Base-by-base conservation (phyloP, 805 yeast species). In the Metschnikowia orientalis region DNA sequence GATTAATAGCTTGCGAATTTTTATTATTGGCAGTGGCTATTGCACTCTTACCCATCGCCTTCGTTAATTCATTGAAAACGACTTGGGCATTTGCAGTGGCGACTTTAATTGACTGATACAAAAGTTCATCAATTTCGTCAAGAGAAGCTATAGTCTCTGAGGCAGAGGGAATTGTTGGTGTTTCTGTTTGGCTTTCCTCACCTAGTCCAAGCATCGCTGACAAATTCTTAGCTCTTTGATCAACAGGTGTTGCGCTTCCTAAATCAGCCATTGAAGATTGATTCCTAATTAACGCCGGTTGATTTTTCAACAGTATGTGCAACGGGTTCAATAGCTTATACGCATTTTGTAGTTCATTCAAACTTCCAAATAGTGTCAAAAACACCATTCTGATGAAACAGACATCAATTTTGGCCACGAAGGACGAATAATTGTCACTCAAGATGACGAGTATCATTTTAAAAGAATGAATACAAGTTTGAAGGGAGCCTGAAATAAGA, bases 11-110 rank as follows among this genome's bases (percentile, higher is more conserved):
- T 33, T 17, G 46, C 10, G 46, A 42, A n/a, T 32, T 32, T 14
- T 47, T 47, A n/a, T 45, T 26, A 12, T 44, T 50, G 4, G 67
- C 67, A 20, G 71, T 50, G 6, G 68, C 77, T 13, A 75, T 59
- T 0, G 88, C 86, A 45, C 78, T 75, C 44, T 75, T 75, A 10
- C 79, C 68, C 28, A 82, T 77, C 0, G 84, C 85, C 37, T 71
- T 65, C 18, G 80, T 83, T 33, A 87, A 59, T 47, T 84, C 90
- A 18, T 80, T 71, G 47, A 82, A 80, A 2, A 86, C 95, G n/a
- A 74, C 73, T 46, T 77, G 83, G 2, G 95, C 89, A 34, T 82
- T 73, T 10, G 67, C 53, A 2, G 83, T 73, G 1, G 89, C 87
- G 11, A 68, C 63, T 18, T 68, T 73, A 25, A 85, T 67, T 12